These are phyloP conservation scores for Epichloe gansuensis DNA, from an alignment of 2,329 filamentous ascomycete genomes.

Conservation along the genomic window DNA sequence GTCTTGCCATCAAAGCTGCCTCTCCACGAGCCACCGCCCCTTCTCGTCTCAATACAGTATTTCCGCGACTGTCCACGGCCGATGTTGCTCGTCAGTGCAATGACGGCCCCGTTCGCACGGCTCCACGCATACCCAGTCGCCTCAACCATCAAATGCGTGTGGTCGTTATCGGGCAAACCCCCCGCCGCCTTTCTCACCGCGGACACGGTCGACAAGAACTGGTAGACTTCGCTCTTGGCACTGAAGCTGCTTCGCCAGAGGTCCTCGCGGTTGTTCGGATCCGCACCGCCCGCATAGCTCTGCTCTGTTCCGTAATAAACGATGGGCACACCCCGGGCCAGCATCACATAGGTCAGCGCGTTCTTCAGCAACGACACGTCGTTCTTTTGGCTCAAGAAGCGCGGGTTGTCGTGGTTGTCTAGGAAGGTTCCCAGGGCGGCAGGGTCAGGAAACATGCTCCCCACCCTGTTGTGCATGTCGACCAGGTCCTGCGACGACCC, in stretches of 20 bases:
- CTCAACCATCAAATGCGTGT: constrained; percentile 28
- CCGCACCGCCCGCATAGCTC: constrained; percentile 35
- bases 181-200: constrained; percentile 31
- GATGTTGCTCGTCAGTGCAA: constrained; percentile 32
- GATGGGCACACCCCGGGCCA: constrained; percentile 48
- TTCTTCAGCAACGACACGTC: constrained; percentile 48
- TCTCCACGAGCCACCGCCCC: constrained; percentile 25
- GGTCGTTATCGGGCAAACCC: constrained; percentile 30
- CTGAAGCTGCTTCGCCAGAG: constrained; percentile 41
- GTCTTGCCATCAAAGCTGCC: constrained; percentile 24
- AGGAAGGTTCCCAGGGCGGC: constrained; percentile 37
- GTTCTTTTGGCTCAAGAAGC: constrained; percentile 37
- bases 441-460: constrained; percentile 27
- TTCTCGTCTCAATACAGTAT: constrained; percentile 29
- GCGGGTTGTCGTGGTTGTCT: constrained; percentile 46
- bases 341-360: constrained; percentile 46
- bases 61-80: constrained; percentile 24
- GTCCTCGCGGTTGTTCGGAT: constrained; percentile 42
- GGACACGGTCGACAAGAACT: constrained; percentile 27
- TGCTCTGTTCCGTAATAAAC: constrained; percentile 56
- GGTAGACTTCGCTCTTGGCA: constrained; percentile 33
- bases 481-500: constrained; percentile 27
- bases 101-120: constrained; percentile 28
- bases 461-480: constrained; percentile 24
- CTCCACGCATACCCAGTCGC: constrained; percentile 32